Percentiles rank a stretch among this genome's conserved stretches.
Conservation (phyloP, 176 grass and related monocot genomes). For the Juncus effusus region DNA sequence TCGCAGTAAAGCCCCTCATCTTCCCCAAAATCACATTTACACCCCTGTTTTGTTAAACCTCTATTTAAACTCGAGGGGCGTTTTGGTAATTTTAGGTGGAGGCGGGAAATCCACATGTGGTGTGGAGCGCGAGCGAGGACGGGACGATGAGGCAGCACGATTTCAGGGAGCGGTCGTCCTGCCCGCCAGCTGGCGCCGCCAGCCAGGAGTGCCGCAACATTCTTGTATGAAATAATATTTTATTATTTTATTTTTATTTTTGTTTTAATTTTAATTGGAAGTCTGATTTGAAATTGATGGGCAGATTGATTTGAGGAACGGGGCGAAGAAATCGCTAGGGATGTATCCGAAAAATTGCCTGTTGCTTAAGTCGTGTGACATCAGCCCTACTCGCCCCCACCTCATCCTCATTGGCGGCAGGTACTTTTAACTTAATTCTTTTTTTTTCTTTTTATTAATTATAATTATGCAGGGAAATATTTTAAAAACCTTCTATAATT, state of each 20-base stretch:
- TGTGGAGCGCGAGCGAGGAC: conserved; percentile 97
- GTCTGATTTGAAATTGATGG: conserved; percentile 11
- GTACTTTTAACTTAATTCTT: conserved; percentile 33
- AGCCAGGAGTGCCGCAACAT: conserved; percentile 91
- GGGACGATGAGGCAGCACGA: conserved; percentile 97
- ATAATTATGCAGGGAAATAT: too few relatives aligned
- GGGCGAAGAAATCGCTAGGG: conserved; percentile 82
- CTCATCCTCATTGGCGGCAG: conserved; percentile 92
- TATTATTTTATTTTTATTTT: too few relatives aligned
- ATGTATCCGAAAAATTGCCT: conserved; percentile 59
- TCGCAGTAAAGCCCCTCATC: conserved; percentile 50
- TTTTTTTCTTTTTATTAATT: too few relatives aligned
- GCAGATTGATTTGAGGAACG: conserved; percentile 88
- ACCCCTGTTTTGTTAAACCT: neutral
- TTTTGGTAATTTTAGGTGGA: conserved; percentile 52
- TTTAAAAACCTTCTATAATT: too few relatives aligned
- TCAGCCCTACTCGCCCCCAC: conserved; percentile 84
- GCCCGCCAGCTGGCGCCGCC: conserved; percentile 61
- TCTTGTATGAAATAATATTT: conserved; percentile 47
- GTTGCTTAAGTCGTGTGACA: conserved; percentile 85
- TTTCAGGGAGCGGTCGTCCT: conserved; percentile 74
- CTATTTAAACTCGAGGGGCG: conserved; percentile 11
- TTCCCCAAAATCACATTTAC: neutral
- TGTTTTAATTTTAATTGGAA: neutral
- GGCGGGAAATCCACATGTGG: conserved; percentile 80